phyloP scores from a whole-genome alignment of 2,329 filamentous ascomycete genomes.

The Neospermospora avenae region DNA sequence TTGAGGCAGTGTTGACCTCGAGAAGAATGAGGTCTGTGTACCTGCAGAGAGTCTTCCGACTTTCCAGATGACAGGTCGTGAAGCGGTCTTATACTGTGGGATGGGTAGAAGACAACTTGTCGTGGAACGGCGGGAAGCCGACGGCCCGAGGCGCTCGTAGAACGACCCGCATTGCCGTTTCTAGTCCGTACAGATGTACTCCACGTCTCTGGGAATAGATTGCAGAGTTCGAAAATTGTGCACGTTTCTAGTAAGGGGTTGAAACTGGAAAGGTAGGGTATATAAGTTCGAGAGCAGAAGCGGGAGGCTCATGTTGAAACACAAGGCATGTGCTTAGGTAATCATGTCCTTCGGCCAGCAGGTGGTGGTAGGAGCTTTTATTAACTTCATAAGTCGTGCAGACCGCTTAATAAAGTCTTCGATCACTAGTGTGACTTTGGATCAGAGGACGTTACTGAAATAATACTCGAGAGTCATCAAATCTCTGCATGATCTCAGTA shows the following conservation, averaged over 20 bases:
- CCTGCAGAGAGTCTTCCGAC: neutral
- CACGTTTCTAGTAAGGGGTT: neutral
- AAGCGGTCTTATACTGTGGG: neutral
- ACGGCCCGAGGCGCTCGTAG: neutral
- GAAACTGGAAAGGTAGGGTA: neutral
- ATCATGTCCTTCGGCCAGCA: neutral
- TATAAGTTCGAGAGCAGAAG: neutral
- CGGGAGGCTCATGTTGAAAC: neutral
- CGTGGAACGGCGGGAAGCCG: neutral
- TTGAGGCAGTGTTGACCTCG: neutral
- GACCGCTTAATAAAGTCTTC: no score
- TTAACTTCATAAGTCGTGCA: no score
- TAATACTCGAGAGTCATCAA: no score
- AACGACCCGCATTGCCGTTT: neutral
- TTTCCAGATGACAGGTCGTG: constrained; percentile 8
- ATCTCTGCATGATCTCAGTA: no score
- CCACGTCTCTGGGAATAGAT: neutral
- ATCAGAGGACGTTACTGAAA: no score
- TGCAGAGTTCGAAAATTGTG: neutral
- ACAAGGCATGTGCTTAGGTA: neutral
- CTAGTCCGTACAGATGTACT: neutral
- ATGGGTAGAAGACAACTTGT: neutral
- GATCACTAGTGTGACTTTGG: no score
- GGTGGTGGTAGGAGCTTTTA: neutral
- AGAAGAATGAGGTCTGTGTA: constrained; percentile 4